These are phyloP conservation scores for Blastocystis sp. DNA, from an alignment of 352 stramenopile genomes.

Conservation along the genomic window DNA sequence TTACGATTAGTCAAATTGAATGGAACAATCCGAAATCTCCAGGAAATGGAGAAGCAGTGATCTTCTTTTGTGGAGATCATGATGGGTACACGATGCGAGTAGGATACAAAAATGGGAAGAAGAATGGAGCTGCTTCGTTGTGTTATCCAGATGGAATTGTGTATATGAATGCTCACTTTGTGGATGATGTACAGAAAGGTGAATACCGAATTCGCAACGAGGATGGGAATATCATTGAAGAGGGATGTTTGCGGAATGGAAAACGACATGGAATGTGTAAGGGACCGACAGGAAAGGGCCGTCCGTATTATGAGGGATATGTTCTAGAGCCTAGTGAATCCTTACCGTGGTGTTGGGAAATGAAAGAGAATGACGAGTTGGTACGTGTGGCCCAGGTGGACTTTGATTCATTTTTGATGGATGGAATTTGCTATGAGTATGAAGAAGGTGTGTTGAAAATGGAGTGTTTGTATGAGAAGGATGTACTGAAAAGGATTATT, in stretches of 20 bases:
- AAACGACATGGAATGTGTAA: background rate
- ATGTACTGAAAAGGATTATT: background rate
- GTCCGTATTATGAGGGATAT: too few species aligned
- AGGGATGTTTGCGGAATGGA: background rate
- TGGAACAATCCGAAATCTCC: too few species aligned
- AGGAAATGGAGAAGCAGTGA: too few species aligned
- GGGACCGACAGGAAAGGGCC: background rate
- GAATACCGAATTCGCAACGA: background rate
- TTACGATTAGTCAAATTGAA: too few species aligned
- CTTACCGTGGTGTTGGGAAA: too few species aligned
- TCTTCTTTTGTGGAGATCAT: too few species aligned
- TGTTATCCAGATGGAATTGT: background rate
- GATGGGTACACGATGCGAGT: background rate
- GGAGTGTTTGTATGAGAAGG: background rate
- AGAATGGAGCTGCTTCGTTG: background rate
- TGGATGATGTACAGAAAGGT: background rate
- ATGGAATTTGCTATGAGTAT: background rate
- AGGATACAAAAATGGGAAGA: background rate
- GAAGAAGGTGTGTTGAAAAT: background rate
- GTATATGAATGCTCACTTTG: background rate
- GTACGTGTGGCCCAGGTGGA: too few species aligned
- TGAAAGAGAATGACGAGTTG: too few species aligned
- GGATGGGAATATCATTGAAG: background rate
- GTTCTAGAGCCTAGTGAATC: too few species aligned
- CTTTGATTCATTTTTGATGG: too few species aligned